Evolutionary conservation across 306 rosid species (phyloP), one percentile per base, ranked within the genome.

Genomic region (Fragaria ananassa): DNA sequence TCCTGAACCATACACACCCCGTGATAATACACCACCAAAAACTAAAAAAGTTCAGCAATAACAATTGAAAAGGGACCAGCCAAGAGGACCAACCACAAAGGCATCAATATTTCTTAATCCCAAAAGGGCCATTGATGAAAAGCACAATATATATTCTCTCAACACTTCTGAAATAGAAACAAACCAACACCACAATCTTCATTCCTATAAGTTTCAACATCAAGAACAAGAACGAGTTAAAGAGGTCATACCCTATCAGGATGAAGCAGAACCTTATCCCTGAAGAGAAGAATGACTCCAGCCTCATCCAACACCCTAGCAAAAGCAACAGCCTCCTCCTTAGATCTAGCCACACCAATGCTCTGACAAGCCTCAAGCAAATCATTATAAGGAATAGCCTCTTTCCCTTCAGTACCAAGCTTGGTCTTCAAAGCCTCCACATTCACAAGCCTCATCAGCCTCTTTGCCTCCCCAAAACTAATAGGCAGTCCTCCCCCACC

Each of bases 191-290:
- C 25, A 3, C 39, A 44, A 62, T 31, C 12, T 14, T 25, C 27
- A 27, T 49, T 21, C 51, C 50, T 34, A 17, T 68, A 70, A 27
- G 44, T 17, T 50, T 11, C 10, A 67, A 1, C 15, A 41, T 27
- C 42, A n/a, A 56, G 4, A 61, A 27, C 37, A 61, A 45, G 2
- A 56, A 10, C 46, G 10, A 45, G 45, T 27, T 39, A 4, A 27
- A 31, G 62, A 34, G 19, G 44, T 7, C 49, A 37, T 77, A 92
- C 98, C 96, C 90, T 87, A 45, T 89, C 90, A 76, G 99, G 99
- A 78, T 92, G 97, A 76, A 96, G 97, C 71, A 91, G 88, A 78
- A 93, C 99, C 89, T 93, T 92, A 41, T 96, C 96, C 37, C 98
- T 79, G 74, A 92, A 96, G 35, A 96, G 97, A 31, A 92, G 85